Base-by-base conservation (phyloP, 2,329 filamentous ascomycete genomes). In the Trichoderma lentiforme region DNA sequence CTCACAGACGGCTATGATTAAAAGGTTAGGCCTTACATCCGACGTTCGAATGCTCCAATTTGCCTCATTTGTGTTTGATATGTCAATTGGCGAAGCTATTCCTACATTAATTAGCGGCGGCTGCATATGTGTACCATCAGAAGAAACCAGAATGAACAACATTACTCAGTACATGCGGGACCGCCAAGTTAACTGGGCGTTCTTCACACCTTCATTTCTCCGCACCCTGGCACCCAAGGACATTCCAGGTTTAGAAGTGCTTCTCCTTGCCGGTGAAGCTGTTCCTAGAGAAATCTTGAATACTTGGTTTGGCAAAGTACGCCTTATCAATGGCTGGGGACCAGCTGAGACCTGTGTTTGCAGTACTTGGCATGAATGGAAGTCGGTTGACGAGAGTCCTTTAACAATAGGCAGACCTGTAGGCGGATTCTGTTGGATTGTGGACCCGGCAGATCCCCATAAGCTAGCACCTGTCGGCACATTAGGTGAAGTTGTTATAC, bases 11-110 rank as follows among this genome's bases (percentile, higher is more conserved):
- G 63, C 64, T 5, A n/a, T 30, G 1, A 9, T 24, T 8, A 30
- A 69, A 43, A 39, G 64, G 3, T 11, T 72, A 6, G 57, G 26
- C 0, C 15, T 47, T 28, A 61, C 63, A 24, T 11, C 57, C 0
- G 7, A 26, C 14, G 65, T 56, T 21, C 70, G 70, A n/a, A 36
- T 57, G 7, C 65, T 72, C 2, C 70, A 72, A 34, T 72, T 72
- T 24, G 70, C 70, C 1, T 24, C 70, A 3, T 70, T 28, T n/a
- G 65, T 70, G 3, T 72, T 75, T 6, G 74, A 75, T 4, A 5
- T 70, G 24, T 69, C 70, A 3, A 34, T 72, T 70, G 64, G 43
- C 6, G 70, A 72, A n/a, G 11, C 14, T 5, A 57, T 70, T 15
- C 6, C 56, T 0, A 24, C 70, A 12, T 43, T 72, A 3, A 47